A percentile compares a stretch with the other conserved stretches of the same genome.
Conservation (phyloP, 2,329 filamentous ascomycete species). For the Penicillium sclerotiorum region DNA sequence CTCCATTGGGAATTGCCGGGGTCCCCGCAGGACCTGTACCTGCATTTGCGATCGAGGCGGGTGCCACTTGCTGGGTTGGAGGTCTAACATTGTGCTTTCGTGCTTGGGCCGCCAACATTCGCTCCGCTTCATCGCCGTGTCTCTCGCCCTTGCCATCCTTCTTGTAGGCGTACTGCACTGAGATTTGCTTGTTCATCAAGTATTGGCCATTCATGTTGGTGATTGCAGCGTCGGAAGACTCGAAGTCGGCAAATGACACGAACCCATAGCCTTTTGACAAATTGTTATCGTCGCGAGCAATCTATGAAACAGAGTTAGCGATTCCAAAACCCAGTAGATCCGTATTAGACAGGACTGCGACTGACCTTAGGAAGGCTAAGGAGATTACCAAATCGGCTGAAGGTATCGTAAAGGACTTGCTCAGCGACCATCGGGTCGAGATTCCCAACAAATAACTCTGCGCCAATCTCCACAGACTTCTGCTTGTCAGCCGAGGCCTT, state of each 20-base stretch:
- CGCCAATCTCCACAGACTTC: conserved; percentile 88
- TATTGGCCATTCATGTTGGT: conserved; percentile 94
- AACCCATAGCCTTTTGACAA: conserved; percentile 96
- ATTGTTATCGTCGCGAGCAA: conserved; percentile 83
- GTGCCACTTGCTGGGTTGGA: conserved; percentile 69
- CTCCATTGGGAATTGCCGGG: conserved; percentile 50
- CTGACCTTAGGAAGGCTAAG: conserved; percentile 80
- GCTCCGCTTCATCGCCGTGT: conserved; percentile 91
- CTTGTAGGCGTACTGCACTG: conserved; percentile 98
- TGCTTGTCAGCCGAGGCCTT: conserved; percentile 93
- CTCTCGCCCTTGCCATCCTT: conserved; percentile 97
- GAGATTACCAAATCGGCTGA: conserved; percentile 86
- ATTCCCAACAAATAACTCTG: conserved; percentile 96
- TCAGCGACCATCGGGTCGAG: conserved; percentile 93
- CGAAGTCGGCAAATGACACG: conserved; percentile 89
- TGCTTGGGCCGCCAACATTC: conserved; percentile 86
- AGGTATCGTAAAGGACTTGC: conserved; percentile 93
- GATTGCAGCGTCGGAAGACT: conserved; percentile 88
- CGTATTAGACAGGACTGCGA: not conserved
- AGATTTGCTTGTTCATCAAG: conserved; percentile 94
- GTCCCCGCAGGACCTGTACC: conserved; percentile 45
- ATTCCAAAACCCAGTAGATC: not conserved
- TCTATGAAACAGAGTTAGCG: conserved; percentile 42
- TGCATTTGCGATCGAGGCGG: conserved; percentile 62
- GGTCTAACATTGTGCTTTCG: conserved; percentile 92